These are phyloP conservation scores for Exsudoporus frostii DNA, from an alignment of 768 basidiomycete genomes.

Conservation along the genomic window DNA sequence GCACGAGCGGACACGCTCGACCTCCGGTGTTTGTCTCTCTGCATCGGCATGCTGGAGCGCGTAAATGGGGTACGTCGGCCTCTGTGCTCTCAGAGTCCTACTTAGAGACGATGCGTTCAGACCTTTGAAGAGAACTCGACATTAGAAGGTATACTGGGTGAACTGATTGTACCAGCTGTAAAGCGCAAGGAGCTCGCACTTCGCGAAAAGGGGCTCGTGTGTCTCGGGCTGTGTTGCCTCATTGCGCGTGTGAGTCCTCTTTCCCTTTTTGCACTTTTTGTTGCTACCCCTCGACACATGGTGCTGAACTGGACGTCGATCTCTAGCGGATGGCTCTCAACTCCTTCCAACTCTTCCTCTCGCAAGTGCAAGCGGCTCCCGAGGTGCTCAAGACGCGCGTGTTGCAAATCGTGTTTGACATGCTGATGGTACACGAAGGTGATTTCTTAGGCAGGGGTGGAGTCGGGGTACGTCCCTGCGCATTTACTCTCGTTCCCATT, in stretches of 20 bases:
- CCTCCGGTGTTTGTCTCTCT: slow-evolving; percentile 69
- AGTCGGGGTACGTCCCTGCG: slow-evolving; percentile 28
- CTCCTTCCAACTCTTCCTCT: slow-evolving; percentile 78
- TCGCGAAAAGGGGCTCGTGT: slow-evolving; percentile 63
- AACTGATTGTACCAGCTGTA: slow-evolving; percentile 89
- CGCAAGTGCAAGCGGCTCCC: slow-evolving; percentile 65
- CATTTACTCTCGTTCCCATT: neutral
- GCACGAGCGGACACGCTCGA: slow-evolving; percentile 61
- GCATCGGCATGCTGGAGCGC: slow-evolving; percentile 81
- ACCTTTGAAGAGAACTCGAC: slow-evolving; percentile 68
- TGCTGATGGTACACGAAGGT: slow-evolving; percentile 79
- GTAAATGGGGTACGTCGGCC: slow-evolving; percentile 67
- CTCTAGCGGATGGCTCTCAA: slow-evolving; percentile 34
- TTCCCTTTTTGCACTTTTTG: neutral
- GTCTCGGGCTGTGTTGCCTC: slow-evolving; percentile 70
- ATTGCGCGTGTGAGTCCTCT: slow-evolving; percentile 49
- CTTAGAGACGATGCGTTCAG: slow-evolving; percentile 22
- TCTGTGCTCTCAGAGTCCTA: neutral
- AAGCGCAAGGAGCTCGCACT: slow-evolving; percentile 77
- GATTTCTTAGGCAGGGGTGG: slow-evolving; percentile 52
- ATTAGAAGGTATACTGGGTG: slow-evolving; percentile 63
- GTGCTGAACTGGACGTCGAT: neutral
- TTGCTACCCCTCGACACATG: too few species aligned
- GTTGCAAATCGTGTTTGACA: slow-evolving; percentile 82
- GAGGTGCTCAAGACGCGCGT: slow-evolving; percentile 64